Evolutionary conservation across 768 basidiomycete species (phyloP).

Genomic region (Lepiota venenata): DNA sequence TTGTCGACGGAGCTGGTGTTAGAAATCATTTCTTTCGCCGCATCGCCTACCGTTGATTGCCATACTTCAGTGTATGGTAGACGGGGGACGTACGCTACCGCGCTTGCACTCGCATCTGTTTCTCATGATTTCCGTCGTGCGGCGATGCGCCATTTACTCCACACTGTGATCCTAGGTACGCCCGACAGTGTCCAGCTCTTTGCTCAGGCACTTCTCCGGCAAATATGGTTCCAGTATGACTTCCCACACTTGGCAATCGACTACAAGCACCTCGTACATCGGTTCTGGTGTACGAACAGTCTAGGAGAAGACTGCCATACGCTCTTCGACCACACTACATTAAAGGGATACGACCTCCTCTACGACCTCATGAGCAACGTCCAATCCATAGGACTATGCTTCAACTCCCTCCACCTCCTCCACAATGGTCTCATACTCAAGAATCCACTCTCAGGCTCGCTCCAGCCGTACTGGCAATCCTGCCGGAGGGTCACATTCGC

Average conservation of each 20-base stretch:
- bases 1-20: not conserved
- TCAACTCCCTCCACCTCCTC: conserved; percentile 29
- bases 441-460: not conserved
- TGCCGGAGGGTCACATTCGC: conserved; percentile 29
- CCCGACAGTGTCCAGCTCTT: conserved; percentile 28
- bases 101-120: conserved; percentile 28
- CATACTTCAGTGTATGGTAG: conserved; percentile 5
- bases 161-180: conserved; percentile 31
- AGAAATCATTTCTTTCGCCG: conserved; percentile 28
- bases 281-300: conserved; percentile 32
- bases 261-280: conserved; percentile 27
- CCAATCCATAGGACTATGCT: conserved; percentile 29
- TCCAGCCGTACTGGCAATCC: conserved; percentile 17
- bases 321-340: conserved; percentile 10
- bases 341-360: conserved; percentile 19
- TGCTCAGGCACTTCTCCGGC: conserved; percentile 26
- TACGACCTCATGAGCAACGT: conserved; percentile 25
- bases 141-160: conserved; percentile 35
- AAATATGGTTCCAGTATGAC: conserved; percentile 15
- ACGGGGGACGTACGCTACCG: conserved; percentile 20
- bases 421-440: conserved; percentile 25
- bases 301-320: conserved; percentile 20
- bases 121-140: conserved; percentile 29
- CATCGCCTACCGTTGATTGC: conserved; percentile 18
- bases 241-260: conserved; percentile 25